Conservation (phyloP, 2,329 filamentous ascomycete genomes). For the Trichoderma atroviride region DNA sequence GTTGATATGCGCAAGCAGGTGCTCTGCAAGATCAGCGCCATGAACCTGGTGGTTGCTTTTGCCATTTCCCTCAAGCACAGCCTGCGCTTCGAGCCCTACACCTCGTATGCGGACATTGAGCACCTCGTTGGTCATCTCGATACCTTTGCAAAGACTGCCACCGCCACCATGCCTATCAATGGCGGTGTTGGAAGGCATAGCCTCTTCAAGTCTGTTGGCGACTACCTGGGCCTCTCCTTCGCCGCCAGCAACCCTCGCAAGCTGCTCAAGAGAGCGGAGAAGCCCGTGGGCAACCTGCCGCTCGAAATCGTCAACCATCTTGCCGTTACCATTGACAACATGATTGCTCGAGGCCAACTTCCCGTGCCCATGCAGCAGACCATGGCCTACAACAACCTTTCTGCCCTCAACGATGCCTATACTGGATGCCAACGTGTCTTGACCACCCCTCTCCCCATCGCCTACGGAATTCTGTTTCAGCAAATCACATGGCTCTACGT, state of each 20-base stretch:
- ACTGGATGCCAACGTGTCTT: slow-evolving; percentile 76
- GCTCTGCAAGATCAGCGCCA: slow-evolving; percentile 70
- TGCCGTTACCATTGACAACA: slow-evolving; percentile 64
- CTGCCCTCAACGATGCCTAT: slow-evolving; percentile 70
- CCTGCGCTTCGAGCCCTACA: slow-evolving; percentile 80
- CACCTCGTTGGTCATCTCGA: slow-evolving; percentile 72
- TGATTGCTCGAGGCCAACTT: slow-evolving; percentile 59
- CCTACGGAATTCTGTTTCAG: slow-evolving; percentile 79
- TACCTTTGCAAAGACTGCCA: slow-evolving; percentile 68
- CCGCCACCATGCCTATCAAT: slow-evolving; percentile 42
- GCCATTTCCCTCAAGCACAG: slow-evolving; percentile 79
- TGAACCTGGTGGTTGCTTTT: slow-evolving; percentile 79
- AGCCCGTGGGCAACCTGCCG: slow-evolving; percentile 79
- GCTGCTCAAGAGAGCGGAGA: slow-evolving; percentile 70
- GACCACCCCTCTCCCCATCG: slow-evolving; percentile 78
- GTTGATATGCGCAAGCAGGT: slow-evolving; percentile 64
- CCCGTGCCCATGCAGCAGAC: slow-evolving; percentile 62
- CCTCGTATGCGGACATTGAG: slow-evolving; percentile 73
- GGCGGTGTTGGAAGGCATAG: slow-evolving; percentile 46
- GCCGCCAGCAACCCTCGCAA: slow-evolving; percentile 79
- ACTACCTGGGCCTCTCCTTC: slow-evolving; percentile 76
- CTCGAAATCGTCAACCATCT: slow-evolving; percentile 78
- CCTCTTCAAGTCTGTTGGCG: slow-evolving; percentile 66
- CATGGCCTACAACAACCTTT: slow-evolving; percentile 61
- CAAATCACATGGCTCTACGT: slow-evolving; percentile 89